Base-by-base conservation (phyloP, 2,329 filamentous ascomycete species). In the Sporothrix luriei region DNA sequence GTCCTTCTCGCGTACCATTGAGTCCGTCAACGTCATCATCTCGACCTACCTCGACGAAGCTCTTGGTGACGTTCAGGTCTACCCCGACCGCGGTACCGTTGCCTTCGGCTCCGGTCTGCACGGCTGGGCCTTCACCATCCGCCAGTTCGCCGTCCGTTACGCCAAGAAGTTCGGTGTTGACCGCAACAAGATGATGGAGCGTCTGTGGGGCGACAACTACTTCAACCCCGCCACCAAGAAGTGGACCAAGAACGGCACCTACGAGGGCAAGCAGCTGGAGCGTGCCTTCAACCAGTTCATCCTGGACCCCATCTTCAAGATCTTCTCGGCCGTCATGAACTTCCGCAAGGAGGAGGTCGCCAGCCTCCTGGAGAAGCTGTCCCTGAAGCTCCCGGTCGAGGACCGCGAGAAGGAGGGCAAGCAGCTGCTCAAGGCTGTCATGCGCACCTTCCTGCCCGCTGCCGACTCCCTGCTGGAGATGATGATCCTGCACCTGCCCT, bases 151-250 rank as follows among this genome's bases (percentile, higher is more conserved):
- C 77, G 83, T 88, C 80, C 90, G 91, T 79, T 99, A 99, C 83
- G 91, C 94, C 84, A 98, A 98, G 93, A 99, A 99, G 87, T 99
- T 99, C 79, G 95, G 95, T 91, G 95, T 99, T 78, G 94, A 99
- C 90, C 94, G 94, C 84, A 91, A 90, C 87, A 98, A 98, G 93
- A 97, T 99, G 95, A 97, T 98, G 92, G 93, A 97, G 87, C 93
- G 95, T 90, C 93, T 99, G 77, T 99, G 95, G 95, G 95, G 95
- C 77, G 95, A 99, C 90, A 97, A 93, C 89, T 99, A 88, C 90
- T 99, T 99, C 92, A 98, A 99, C 89, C 92, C 95, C 77, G 88
- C 92, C 85, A 99, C 95, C 87, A 99, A 98, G 93, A 99, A 99
- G 90, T 99, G 95, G 95, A 94, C 94, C 83, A 98, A 91, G 88